Conservation (phyloP, 2,329 filamentous ascomycete species). For the Allantophomopsis lycopodina region DNA sequence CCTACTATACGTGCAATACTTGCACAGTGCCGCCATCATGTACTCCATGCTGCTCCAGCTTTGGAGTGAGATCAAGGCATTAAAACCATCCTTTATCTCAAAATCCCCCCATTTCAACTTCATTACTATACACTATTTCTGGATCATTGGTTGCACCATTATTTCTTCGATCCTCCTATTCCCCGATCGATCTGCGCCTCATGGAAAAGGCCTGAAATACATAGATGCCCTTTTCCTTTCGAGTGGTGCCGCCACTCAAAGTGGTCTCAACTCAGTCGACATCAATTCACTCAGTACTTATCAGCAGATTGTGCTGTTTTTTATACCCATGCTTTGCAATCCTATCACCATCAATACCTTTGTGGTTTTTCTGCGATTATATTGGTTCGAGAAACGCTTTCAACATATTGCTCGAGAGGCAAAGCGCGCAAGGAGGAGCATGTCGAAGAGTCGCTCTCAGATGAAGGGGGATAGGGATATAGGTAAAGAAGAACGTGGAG, state of each 20-base stretch:
- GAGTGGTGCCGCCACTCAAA: constrained; percentile 80
- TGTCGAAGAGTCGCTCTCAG: constrained; percentile 37
- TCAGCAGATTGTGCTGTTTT: constrained; percentile 60
- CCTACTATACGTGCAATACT: too few relatives aligned
- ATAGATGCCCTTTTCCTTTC: constrained; percentile 84
- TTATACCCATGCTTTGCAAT: constrained; percentile 61
- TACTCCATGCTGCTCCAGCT: too few relatives aligned
- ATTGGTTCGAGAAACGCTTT: constrained; percentile 98
- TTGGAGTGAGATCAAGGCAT: constrained; percentile 21
- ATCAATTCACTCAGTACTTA: constrained; percentile 55
- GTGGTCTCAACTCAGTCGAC: constrained; percentile 73
- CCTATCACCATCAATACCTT: constrained; percentile 75
- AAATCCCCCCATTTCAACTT: constrained; percentile 64
- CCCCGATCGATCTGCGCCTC: constrained; percentile 16
- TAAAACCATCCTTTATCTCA: constrained; percentile 42
- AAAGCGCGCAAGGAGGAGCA: constrained; percentile 46
- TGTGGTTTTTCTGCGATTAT: constrained; percentile 84
- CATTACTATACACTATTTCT: constrained; percentile 71
- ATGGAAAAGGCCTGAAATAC: constrained; percentile 47
- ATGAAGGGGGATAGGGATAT: constrained; percentile 26
- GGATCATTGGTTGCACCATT: constrained; percentile 63
- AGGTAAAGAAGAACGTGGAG: constrained; percentile 34
- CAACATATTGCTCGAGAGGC: constrained; percentile 69
- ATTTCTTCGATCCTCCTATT: constrained; percentile 69
- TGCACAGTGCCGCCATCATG: too few relatives aligned